A percentile compares a stretch with the other conserved stretches of the same genome.
Conservation (phyloP, 2,329 filamentous ascomycete species). For the Drechslerella dactyloides region DNA sequence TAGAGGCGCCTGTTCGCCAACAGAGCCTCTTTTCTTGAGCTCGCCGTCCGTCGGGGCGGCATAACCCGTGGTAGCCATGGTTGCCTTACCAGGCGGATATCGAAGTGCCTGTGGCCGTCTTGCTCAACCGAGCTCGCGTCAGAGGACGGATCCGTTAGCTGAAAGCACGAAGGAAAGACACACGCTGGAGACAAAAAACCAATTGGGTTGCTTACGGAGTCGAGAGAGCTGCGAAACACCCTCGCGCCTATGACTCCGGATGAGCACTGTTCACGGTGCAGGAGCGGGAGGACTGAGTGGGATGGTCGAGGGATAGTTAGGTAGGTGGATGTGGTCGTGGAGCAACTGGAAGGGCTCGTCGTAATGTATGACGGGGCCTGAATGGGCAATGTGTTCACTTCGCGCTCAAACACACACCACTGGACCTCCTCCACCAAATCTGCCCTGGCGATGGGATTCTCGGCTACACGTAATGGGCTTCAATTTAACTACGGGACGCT, state of each 20-base stretch:
- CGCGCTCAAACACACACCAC: conserved; percentile 30
- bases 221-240: neutral
- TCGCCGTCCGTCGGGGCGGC: conserved; percentile 44
- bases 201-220: neutral
- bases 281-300: conserved; percentile 1
- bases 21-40: conserved; percentile 42
- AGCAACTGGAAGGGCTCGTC: conserved; percentile 22
- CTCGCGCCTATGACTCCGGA: neutral
- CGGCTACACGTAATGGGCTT: neutral
- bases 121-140: conserved; percentile 46
- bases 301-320: neutral
- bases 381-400: conserved; percentile 51
- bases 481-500: neutral
- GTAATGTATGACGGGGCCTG: conserved; percentile 49
- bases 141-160: conserved; percentile 23
- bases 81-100: conserved; percentile 45
- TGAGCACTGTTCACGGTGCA: conserved; percentile 1
- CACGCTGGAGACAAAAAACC: neutral
- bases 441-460: conserved; percentile 26
- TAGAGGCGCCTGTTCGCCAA: conserved; percentile 33
- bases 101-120: conserved; percentile 34
- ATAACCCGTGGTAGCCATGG: conserved; percentile 49
- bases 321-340: neutral
- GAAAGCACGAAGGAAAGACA: conserved; percentile 15
- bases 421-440: conserved; percentile 8